These are phyloP conservation scores for Neurospora sublineolata DNA, from an alignment of 495 filamentous ascomycete species.

Conservation along the genomic window DNA sequence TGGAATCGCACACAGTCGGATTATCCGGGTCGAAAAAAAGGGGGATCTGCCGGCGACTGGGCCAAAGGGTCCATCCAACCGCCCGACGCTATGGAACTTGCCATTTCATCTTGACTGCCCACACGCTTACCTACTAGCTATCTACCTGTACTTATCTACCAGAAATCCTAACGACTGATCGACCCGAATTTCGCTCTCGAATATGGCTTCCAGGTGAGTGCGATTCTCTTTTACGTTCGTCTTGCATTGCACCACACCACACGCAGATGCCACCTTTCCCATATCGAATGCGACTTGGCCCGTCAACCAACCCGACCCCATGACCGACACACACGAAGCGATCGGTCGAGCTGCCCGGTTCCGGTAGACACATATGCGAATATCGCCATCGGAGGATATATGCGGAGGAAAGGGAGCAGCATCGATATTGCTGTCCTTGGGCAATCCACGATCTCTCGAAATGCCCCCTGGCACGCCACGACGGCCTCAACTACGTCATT, in stretches of 20 bases:
- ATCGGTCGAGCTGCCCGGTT: neutral
- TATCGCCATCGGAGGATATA: neutral
- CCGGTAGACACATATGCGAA: neutral
- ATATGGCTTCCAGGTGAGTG: constrained; percentile 18
- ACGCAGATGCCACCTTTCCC: neutral
- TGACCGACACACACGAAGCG: neutral
- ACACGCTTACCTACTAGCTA: neutral
- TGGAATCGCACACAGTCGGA: too few relatives aligned
- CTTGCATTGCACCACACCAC: neutral
- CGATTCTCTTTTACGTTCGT: neutral
- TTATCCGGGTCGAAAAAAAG: too few relatives aligned
- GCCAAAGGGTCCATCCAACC: neutral
- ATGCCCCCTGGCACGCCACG: neutral
- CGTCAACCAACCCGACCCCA: neutral
- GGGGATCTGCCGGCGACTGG: neutral
- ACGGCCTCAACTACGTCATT: neutral
- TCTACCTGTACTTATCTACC: neutral
- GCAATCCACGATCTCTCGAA: neutral
- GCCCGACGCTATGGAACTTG: neutral
- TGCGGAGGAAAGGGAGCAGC: neutral
- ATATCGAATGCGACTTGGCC: neutral
- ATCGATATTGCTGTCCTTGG: neutral
- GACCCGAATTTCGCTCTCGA: neutral
- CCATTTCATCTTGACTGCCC: neutral
- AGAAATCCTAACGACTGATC: neutral